A percentile compares a stretch with the other conserved stretches of the same genome.
phyloP scores from a whole-genome alignment of 768 basidiomycete genomes.

The Xanthoconium purpureum region DNA sequence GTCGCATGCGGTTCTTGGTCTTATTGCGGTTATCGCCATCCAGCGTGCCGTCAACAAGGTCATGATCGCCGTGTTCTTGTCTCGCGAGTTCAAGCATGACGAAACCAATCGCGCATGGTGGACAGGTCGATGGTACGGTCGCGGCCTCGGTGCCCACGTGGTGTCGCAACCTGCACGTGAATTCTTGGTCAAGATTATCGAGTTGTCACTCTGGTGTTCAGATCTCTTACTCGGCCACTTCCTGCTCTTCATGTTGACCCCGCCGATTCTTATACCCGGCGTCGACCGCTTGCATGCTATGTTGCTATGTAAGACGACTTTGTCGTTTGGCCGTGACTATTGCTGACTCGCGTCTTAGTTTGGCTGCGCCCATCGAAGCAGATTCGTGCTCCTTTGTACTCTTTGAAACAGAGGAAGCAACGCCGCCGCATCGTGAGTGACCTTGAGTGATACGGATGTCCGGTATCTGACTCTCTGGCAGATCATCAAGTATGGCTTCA shows the following conservation, averaged over 20 bases:
- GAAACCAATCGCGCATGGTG: slow-evolving; percentile 99
- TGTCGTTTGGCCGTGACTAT: slow-evolving; percentile 5
- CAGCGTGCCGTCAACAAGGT: slow-evolving; percentile 93
- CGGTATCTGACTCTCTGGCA: slow-evolving; percentile 28
- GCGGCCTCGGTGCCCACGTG: slow-evolving; percentile 83
- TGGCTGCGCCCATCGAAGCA: slow-evolving; percentile 95
- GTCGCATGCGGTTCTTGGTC: slow-evolving; percentile 89
- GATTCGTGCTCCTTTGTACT: slow-evolving; percentile 89
- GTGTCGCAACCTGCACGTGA: slow-evolving; percentile 99
- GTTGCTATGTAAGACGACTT: slow-evolving; percentile 61
- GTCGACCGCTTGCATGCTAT: slow-evolving; percentile 90
- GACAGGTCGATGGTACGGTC: slow-evolving; percentile 97
- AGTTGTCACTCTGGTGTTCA: slow-evolving; percentile 92
- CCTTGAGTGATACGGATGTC: not conserved
- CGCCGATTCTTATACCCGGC: slow-evolving; percentile 86
- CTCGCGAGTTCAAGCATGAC: slow-evolving; percentile 98
- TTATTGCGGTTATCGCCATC: slow-evolving; percentile 87
- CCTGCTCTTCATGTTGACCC: slow-evolving; percentile 86
- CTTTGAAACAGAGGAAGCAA: slow-evolving; percentile 84
- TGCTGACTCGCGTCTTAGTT: slow-evolving; percentile 47
- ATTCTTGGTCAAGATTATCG: slow-evolving; percentile 96
- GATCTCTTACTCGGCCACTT: slow-evolving; percentile 88
- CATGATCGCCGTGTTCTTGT: slow-evolving; percentile 88
- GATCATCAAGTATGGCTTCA: slow-evolving; percentile 80
- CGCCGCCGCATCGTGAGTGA: slow-evolving; percentile 81